A percentile compares a stretch with the other conserved stretches of the same genome.
These are phyloP conservation scores for Lasiodiplodia sp. DNA, from an alignment of 2,329 filamentous ascomycete species.

Conservation along the genomic window DNA sequence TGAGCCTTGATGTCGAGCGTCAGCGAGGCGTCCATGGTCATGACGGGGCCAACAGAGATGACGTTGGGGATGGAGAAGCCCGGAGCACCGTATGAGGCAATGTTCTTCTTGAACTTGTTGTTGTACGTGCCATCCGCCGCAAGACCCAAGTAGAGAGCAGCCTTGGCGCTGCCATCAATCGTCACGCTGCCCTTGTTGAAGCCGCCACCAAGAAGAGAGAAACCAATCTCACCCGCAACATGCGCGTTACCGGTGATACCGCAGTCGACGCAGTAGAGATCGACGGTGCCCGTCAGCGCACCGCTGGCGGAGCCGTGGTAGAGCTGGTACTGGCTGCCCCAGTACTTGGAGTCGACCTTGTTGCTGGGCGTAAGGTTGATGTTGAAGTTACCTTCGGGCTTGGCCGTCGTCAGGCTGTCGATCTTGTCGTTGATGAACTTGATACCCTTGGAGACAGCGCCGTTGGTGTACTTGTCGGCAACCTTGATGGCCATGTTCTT, in stretches of 20 bases:
- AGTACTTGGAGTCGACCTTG: constrained; percentile 22
- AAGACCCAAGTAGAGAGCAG: constrained; percentile 1
- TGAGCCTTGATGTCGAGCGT: background rate
- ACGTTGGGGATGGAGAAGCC: constrained; percentile 16
- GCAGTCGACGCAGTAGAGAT: constrained; percentile 12
- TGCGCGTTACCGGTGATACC: constrained; percentile 7
- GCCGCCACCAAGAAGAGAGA: constrained; percentile 6
- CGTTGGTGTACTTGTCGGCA: constrained; percentile 5
- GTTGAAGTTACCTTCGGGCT: constrained; percentile 4
- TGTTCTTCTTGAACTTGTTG: constrained; percentile 12
- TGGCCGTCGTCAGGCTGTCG: constrained; percentile 12
- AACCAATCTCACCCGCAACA: constrained; percentile 6
- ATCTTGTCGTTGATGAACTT: constrained; percentile 18
- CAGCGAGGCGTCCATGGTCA: constrained; percentile 11
- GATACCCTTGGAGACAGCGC: constrained; percentile 1
- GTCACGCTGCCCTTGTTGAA: constrained; percentile 11
- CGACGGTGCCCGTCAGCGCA: background rate
- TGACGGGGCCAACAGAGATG: constrained; percentile 15
- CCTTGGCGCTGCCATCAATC: background rate
- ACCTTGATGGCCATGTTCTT: constrained; percentile 14
- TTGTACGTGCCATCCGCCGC: constrained; percentile 1
- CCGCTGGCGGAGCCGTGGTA: constrained; percentile 4
- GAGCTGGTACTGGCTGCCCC: constrained; percentile 5
- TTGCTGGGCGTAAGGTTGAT: constrained; percentile 5
- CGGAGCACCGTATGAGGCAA: constrained; percentile 2